These are phyloP conservation scores for Boletus eberwhitei DNA, from an alignment of 768 basidiomycete species.

Conservation along the genomic window DNA sequence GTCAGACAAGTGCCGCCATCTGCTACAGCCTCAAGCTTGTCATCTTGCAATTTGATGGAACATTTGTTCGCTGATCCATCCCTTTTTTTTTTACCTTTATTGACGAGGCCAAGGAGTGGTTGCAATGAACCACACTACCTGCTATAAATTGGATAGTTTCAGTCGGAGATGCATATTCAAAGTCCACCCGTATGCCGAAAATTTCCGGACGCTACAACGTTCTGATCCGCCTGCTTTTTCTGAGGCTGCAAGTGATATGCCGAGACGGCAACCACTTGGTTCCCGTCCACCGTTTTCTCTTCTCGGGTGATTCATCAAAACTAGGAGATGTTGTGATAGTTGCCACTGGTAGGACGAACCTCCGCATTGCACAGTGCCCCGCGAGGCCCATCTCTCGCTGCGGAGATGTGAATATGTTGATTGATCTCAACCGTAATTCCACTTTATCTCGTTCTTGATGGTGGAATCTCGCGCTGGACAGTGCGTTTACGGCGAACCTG, in stretches of 20 bases:
- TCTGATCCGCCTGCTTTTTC: background rate
- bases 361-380: too few species aligned
- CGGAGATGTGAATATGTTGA: background rate
- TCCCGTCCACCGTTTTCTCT: too few species aligned
- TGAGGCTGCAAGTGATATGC: background rate
- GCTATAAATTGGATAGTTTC: background rate
- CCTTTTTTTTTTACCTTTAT: background rate
- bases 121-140: background rate
- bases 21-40: background rate
- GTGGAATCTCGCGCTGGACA: slow-evolving; percentile 21
- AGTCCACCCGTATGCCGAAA: background rate
- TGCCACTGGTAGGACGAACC: too few species aligned
- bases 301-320: too few species aligned
- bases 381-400: background rate
- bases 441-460: background rate
- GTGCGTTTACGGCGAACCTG: slow-evolving; percentile 16
- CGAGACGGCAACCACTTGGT: background rate
- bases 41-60: background rate
- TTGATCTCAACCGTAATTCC: background rate
- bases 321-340: too few species aligned
- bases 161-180: background rate
- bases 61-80: background rate
- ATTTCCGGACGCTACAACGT: too few species aligned
- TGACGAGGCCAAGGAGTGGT: background rate
- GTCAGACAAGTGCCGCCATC: too few species aligned